Conservation (phyloP, 441 rosid species). For the Erysimum pusillum region DNA sequence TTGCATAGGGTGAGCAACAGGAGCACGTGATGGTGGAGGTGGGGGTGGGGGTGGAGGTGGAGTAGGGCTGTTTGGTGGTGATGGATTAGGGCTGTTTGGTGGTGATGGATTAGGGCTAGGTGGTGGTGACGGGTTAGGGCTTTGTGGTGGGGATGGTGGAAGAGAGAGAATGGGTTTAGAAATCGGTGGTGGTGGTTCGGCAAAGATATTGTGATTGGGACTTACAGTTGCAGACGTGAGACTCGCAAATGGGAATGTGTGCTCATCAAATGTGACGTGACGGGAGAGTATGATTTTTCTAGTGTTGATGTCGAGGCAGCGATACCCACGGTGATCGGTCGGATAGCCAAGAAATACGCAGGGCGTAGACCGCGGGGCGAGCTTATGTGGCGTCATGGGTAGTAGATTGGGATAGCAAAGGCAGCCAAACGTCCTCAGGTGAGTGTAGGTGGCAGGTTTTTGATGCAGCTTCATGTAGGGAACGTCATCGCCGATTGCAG, state of each 20-base stretch:
- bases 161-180: too few species aligned
- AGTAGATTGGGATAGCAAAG: neutral
- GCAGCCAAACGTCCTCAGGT: neutral
- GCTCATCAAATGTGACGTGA: neutral
- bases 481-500: accelerated
- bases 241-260: neutral
- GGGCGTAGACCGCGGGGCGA: accelerated
- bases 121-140: too few species aligned
- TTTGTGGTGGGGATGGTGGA: too few species aligned
- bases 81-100: too few species aligned
- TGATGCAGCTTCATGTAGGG: accelerated
- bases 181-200: too few species aligned
- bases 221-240: neutral
- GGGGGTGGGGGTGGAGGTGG: too few species aligned
- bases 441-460: accelerated
- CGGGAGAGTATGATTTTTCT: neutral
- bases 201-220: neutral
- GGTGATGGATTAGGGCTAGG: too few species aligned
- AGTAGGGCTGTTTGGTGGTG: too few species aligned
- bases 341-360: neutral
- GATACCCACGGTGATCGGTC: neutral
- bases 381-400: neutral
- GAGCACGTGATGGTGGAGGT: too few species aligned
- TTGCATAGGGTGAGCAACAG: neutral
- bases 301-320: neutral